These are phyloP conservation scores for Geotrichum klebahnii DNA, from an alignment of 1,139 yeast species.

Conservation along the genomic window DNA sequence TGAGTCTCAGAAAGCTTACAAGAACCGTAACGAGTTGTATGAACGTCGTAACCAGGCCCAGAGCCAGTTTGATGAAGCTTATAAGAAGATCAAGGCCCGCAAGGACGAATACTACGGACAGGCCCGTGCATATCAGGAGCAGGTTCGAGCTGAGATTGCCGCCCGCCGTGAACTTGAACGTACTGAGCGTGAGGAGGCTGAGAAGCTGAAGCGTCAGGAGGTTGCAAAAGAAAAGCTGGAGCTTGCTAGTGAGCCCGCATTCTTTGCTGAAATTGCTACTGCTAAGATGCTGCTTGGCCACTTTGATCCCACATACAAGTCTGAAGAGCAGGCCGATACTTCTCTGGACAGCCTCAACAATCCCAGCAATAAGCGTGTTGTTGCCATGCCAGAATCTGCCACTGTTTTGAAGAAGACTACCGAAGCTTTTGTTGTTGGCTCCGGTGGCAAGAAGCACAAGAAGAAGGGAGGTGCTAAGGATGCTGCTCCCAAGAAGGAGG, in stretches of 20 bases:
- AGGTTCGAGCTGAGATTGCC: slow-evolving; percentile 50
- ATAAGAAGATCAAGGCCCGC: slow-evolving; percentile 58
- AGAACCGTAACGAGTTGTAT: slow-evolving; percentile 61
- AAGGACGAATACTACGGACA: slow-evolving; percentile 38
- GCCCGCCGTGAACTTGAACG: slow-evolving; percentile 54
- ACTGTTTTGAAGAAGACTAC: slow-evolving; percentile 60
- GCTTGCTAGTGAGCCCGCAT: slow-evolving; percentile 77
- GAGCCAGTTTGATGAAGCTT: slow-evolving; percentile 62
- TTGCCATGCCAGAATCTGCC: slow-evolving; percentile 57
- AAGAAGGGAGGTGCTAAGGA: slow-evolving; percentile 41
- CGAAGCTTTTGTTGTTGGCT: slow-evolving; percentile 51
- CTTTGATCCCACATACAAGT: slow-evolving; percentile 77
- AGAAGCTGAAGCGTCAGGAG: slow-evolving; percentile 42
- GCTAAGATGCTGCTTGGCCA: slow-evolving; percentile 66
- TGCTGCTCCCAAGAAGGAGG: slow-evolving; percentile 43
- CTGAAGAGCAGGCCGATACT: slow-evolving; percentile 33
- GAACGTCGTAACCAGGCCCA: slow-evolving; percentile 66
- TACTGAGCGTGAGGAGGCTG: slow-evolving; percentile 46
- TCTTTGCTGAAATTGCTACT: slow-evolving; percentile 64
- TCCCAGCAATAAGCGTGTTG: slow-evolving; percentile 42
- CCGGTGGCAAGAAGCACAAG: slow-evolving; percentile 53
- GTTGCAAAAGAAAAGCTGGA: slow-evolving; percentile 56
- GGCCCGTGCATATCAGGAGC: slow-evolving; percentile 35
- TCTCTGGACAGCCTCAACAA: slow-evolving; percentile 24
- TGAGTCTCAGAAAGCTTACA: slow-evolving; percentile 59